These are phyloP conservation scores for Nymphaea colorata DNA, from an alignment of 164 flowering plant genomes.

Conservation along the genomic window DNA sequence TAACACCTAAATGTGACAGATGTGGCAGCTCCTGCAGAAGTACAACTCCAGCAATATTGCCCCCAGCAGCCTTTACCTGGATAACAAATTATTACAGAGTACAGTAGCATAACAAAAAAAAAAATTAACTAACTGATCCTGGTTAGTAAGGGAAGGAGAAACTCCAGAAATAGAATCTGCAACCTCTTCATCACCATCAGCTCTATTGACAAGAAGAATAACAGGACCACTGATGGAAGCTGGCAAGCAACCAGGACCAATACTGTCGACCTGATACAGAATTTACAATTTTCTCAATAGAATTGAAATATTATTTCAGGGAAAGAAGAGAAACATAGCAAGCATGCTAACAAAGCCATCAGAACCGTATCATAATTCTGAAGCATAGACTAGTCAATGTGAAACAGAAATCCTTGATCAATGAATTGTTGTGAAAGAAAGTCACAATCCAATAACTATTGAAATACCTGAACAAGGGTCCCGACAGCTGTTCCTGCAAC, in stretches of 20 bases:
- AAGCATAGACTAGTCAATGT: too few species aligned
- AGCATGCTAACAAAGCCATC: too few species aligned
- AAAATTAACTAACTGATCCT: too few species aligned
- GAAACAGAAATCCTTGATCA: too few species aligned
- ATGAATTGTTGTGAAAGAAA: too few species aligned
- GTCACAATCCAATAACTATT: not conserved
- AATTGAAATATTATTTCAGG: too few species aligned
- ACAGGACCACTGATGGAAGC: constrained; percentile 51
- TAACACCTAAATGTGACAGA: constrained; percentile 95
- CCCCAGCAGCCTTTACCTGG: constrained; percentile 86
- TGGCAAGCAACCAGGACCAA: constrained; percentile 67
- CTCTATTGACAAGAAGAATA: constrained; percentile 80
- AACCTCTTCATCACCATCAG: constrained; percentile 99
- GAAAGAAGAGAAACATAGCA: too few species aligned
- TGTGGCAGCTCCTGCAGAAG: constrained; percentile 96
- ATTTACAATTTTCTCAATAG: too few species aligned
- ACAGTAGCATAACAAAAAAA: too few species aligned
- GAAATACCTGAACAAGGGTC: constrained; percentile 61
- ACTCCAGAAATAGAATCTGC: too few species aligned
- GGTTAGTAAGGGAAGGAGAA: too few species aligned
- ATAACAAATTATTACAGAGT: not conserved
- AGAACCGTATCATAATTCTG: too few species aligned
- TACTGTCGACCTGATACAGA: constrained; percentile 57
- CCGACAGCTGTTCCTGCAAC: constrained; percentile 81
- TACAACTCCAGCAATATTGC: constrained; percentile 68